Evolutionary conservation across 108 stramenopile genomes (phyloP), one percentile per base, ranked within the genome.

Genomic region (Nitzschia palea): DNA sequence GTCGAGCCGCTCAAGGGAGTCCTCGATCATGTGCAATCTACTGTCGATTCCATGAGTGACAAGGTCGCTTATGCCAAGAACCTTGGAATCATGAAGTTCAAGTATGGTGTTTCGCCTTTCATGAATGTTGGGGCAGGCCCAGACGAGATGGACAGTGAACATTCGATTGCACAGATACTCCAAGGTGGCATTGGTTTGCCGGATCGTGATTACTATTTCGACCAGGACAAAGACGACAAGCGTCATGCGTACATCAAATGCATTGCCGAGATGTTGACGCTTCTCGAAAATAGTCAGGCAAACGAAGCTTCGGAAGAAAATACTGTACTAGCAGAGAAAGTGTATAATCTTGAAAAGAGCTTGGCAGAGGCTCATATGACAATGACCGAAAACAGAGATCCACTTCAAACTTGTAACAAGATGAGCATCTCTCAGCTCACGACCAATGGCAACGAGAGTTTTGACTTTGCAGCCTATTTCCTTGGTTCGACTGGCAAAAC

Each of bases 201-300:
- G 2, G 91, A 92, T 65, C 70, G 87, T 22, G 90, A 91, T 69
- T 91, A 91, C 70, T 91, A 91, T 58, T 91, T 91, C 64, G 87
- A 91, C 43, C 80, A 88, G 34, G 90, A 91, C 48, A 91, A 91
- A 61, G 76, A 84, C 61, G 85, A 84, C 30, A 77, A 86, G 44
- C 71, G 86, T 9, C 71, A 47, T 34, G 77, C 76, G 25, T 91
- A 88, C 55, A 80, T 74, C 29, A 67, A 68, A 57, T 71, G 70
- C 50, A 69, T 91, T 45, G 79, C 80, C 18, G 40, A 68, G 55
- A 73, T 91, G 83, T 68, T 91, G 33, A 67, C 76, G n/a, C 58
- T 91, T 1, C 42, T 89, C 55, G 77, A 79, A 18, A 25, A 65
- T 25, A 18, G 23, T 0, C 67, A 71, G 5, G 69, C 58, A 15